phyloP scores from a whole-genome alignment of 1,284 basidiomycete species.

The Ceratobasidium sp. region DNA sequence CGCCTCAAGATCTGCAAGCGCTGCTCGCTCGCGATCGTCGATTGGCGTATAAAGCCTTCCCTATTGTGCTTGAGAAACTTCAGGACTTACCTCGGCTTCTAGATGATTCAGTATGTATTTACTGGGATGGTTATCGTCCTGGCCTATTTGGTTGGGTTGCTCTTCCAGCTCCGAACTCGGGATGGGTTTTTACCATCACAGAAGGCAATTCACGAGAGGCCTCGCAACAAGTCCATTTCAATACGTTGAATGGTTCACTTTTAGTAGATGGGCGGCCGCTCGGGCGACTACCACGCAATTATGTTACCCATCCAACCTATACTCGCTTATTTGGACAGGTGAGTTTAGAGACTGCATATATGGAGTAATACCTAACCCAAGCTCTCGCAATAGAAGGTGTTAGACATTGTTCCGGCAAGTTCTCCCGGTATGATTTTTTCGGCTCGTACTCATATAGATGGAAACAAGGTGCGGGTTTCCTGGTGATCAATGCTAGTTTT shows the following conservation, averaged over 20 bases:
- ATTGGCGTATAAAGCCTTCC: constrained; percentile 11
- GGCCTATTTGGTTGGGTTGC: constrained; percentile 1
- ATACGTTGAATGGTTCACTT: constrained; percentile 42
- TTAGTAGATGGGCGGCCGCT: constrained; percentile 49
- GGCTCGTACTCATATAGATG: constrained; percentile 53
- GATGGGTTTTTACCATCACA: constrained; percentile 42
- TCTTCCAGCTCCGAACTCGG: not conserved
- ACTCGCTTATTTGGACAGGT: constrained; percentile 47
- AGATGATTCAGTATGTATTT: not conserved
- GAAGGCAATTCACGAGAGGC: not conserved
- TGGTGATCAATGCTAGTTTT: not conserved
- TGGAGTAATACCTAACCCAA: no score
- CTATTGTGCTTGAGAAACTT: not conserved
- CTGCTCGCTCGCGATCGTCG: constrained; percentile 38
- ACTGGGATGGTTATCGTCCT: constrained; percentile 1
- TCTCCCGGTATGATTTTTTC: constrained; percentile 59
- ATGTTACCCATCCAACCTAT: constrained; percentile 47
- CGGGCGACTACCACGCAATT: constrained; percentile 44
- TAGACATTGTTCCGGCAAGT: constrained; percentile 60
- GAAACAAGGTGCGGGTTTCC: constrained; percentile 49
- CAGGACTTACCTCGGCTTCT: not conserved
- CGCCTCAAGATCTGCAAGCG: constrained; percentile 5
- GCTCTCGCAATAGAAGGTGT: no score
- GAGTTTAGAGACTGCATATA: not conserved
- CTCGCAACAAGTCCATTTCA: constrained; percentile 45